phyloP scores from a whole-genome alignment of 306 rosid species.

The Rosa chinensis region DNA sequence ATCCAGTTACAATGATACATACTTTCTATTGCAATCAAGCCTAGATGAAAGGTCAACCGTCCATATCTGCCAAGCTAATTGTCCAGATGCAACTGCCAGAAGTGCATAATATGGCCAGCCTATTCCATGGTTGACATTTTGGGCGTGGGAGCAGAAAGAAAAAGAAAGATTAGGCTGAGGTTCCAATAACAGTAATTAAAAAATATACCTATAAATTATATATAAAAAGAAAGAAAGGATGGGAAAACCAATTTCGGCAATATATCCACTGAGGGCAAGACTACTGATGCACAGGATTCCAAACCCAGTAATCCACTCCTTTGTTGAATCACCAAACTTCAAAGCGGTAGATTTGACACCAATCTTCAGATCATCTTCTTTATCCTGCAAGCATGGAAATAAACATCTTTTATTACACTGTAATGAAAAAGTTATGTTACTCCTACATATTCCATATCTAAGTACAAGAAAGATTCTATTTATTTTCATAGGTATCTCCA shows the following conservation, averaged over 20 bases:
- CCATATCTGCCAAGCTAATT: slow-evolving; percentile 81
- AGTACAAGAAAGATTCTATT: background rate
- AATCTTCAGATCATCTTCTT: slow-evolving; percentile 85
- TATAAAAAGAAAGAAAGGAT: background rate
- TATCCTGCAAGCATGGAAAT: slow-evolving; percentile 57
- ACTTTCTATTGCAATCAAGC: slow-evolving; percentile 83
- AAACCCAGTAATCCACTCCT: slow-evolving; percentile 78
- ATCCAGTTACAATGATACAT: slow-evolving; percentile 22
- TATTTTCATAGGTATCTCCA: background rate
- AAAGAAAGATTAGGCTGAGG: slow-evolving; percentile 14
- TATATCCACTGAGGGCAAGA: slow-evolving; percentile 79
- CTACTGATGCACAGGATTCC: slow-evolving; percentile 68
- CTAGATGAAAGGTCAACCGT: slow-evolving; percentile 74
- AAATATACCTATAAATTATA: background rate
- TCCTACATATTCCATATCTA: background rate
- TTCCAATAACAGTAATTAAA: background rate
- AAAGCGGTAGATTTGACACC: slow-evolving; percentile 97
- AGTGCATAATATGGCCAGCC: slow-evolving; percentile 85
- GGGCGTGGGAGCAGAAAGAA: slow-evolving; percentile 2
- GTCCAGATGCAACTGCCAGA: slow-evolving; percentile 80
- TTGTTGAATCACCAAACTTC: slow-evolving; percentile 79
- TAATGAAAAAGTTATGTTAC: background rate
- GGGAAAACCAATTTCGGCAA: slow-evolving; percentile 63
- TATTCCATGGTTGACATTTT: slow-evolving; percentile 34
- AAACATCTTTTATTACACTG: background rate